These are phyloP conservation scores for Periglandula ipomoeae DNA, from an alignment of 2,329 filamentous ascomycete genomes.

Conservation along the genomic window DNA sequence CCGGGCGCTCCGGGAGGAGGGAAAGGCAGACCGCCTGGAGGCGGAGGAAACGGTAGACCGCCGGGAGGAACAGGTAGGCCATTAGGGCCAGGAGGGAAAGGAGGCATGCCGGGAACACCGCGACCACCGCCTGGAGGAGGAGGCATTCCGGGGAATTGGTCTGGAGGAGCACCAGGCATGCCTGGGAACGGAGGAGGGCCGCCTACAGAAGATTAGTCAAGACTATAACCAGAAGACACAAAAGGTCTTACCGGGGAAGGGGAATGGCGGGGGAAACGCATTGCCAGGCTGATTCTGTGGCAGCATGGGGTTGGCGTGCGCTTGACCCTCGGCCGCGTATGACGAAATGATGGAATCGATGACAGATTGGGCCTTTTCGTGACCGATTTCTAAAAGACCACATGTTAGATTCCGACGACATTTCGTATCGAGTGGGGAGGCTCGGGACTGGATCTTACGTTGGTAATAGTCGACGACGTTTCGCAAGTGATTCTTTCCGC, in stretches of 20 bases:
- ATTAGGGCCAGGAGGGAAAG: slow-evolving; percentile 32
- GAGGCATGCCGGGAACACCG: slow-evolving; percentile 38
- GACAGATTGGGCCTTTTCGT: slow-evolving; percentile 96
- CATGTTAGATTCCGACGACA: not conserved
- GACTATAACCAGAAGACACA: slow-evolving; percentile 16
- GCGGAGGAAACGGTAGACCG: slow-evolving; percentile 27
- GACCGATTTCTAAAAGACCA: slow-evolving; percentile 69
- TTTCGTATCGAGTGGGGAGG: not conserved
- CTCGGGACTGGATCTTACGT: slow-evolving; percentile 44
- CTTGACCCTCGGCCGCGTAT: slow-evolving; percentile 89
- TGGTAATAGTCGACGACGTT: slow-evolving; percentile 99
- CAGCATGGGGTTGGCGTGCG: slow-evolving; percentile 76
- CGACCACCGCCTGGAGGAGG: slow-evolving; percentile 40
- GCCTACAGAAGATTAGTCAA: slow-evolving; percentile 15
- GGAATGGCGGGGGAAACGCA: slow-evolving; percentile 45
- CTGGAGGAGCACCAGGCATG: slow-evolving; percentile 27
- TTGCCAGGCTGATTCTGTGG: slow-evolving; percentile 56
- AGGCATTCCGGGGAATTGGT: slow-evolving; percentile 1
- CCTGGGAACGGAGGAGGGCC: slow-evolving; percentile 51
- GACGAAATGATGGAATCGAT: slow-evolving; percentile 97
- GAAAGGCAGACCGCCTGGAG: slow-evolving; percentile 27
- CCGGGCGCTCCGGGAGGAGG: slow-evolving; percentile 27
- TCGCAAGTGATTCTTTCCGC: slow-evolving; percentile 88
- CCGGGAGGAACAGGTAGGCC: slow-evolving; percentile 29
- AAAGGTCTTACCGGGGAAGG: slow-evolving; percentile 47